Evolutionary conservation across 2,329 filamentous ascomycete species (phyloP), one percentile per base, ranked within the genome.

Genomic region (Aspergillus sp.): DNA sequence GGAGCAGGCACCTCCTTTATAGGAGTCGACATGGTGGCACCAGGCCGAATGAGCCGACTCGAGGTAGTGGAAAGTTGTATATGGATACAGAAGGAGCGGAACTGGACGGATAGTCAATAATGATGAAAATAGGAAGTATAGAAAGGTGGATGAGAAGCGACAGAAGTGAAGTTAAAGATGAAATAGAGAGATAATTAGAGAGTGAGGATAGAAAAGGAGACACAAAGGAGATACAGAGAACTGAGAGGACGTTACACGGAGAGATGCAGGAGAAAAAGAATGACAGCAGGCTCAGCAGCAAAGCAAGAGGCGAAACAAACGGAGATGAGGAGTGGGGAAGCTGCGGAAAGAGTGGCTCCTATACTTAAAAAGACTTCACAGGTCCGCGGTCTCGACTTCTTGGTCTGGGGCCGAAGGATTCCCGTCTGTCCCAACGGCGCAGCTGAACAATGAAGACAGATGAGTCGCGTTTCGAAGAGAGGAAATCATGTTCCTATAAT

Each of bases 21-120:
- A 4, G 75, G 72, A 46, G 68, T 70, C 25, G 73, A 69, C 75
- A 77, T 77, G 47, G 57, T 65, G 66, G 68, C 66, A 62, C 68
- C 64, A 62, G 67, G 68, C 65, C 64, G 61, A 47, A 55, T 19
- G 54, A 31, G 39, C 35, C 47, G 17, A 41, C 25, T 17, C 23
- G 27, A 33, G 33, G 17, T 47, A 19, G 52, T 33, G 9, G 37
- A 50, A n/a, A 49, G 31, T 19, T 31, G 51, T 54, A 31, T 50
- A 47, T 33, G 23, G 17, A 48, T 40, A 17, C 27, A 19, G 14
- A 48, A 19, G n/a, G 39, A 35, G 23, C 3, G 37, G n/a, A 39
- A 50, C 45, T 55, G 37, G 43, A 3, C 37, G 14, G 17, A 4
- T 41, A 25, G 19, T 43, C 23, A 52, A 44, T 15, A 52, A 44